Conservation (phyloP, 352 stramenopile species). For the Phytophthora citricola region DNA sequence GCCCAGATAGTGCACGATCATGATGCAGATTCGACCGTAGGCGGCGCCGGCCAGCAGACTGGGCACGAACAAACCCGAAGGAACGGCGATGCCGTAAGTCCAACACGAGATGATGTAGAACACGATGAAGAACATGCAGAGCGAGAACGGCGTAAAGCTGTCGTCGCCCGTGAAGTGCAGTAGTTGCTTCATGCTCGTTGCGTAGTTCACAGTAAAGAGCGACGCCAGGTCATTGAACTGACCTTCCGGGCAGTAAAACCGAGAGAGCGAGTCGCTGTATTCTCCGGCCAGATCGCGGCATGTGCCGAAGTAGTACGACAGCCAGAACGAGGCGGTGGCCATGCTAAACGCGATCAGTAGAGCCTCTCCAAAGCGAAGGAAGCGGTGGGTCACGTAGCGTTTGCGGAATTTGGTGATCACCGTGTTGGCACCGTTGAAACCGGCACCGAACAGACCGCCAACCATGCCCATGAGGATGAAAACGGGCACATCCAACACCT, state of each 20-base stretch:
- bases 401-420: conserved; percentile 89
- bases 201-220: conserved; percentile 95
- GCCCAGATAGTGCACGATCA: conserved; percentile 63
- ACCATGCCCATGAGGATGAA: conserved; percentile 98
- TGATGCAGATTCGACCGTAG: conserved; percentile 89
- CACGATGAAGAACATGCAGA: conserved; percentile 97
- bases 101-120: conserved; percentile 94
- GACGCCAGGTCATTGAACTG: conserved; percentile 98
- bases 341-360: conserved; percentile 73
- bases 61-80: conserved; percentile 97
- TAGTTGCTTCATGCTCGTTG: conserved; percentile 95
- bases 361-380: conserved; percentile 70
- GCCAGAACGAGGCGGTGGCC: conserved; percentile 75
- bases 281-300: conserved; percentile 58
- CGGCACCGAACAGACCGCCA: conserved; percentile 96
- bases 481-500: conserved; percentile 95
- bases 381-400: conserved; percentile 65
- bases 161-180: conserved; percentile 94
- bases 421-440: conserved; percentile 97
- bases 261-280: conserved; percentile 88
- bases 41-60: conserved; percentile 95
- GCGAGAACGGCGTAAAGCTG: conserved; percentile 94
- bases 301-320: conserved; percentile 79
- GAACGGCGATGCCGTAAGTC: conserved; percentile 97
- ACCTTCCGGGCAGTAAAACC: conserved; percentile 94